Evolutionary conservation across 2,329 filamentous ascomycete genomes (phyloP).

Genomic region (Pseudomassariella vexata): DNA sequence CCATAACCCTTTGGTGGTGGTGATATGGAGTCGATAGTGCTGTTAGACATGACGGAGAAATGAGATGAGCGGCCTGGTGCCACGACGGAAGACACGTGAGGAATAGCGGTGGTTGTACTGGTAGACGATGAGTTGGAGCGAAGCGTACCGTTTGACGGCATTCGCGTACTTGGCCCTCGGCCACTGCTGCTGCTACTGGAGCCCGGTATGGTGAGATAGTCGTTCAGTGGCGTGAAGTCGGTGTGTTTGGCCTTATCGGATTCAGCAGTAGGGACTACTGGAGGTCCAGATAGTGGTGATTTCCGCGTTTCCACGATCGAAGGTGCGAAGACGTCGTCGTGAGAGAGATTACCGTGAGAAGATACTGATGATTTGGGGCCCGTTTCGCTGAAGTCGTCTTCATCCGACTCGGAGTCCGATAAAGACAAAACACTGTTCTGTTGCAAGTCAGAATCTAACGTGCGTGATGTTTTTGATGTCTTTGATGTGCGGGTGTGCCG

Average conservation of each 20-base stretch:
- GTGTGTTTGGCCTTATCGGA: slow-evolving; percentile 31
- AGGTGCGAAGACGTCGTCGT: slow-evolving; percentile 15
- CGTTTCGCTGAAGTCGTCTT: slow-evolving; percentile 31
- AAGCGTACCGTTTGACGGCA: slow-evolving; percentile 15
- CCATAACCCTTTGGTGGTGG: slow-evolving; percentile 21
- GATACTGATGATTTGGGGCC: slow-evolving; percentile 26
- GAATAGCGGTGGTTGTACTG: slow-evolving; percentile 13
- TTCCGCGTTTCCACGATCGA: slow-evolving; percentile 12
- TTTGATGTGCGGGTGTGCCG: slow-evolving; percentile 50
- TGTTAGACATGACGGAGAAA: slow-evolving; percentile 30
- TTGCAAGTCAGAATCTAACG: slow-evolving; percentile 45
- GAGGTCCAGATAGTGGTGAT: slow-evolving; percentile 11
- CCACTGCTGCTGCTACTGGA: slow-evolving; percentile 17
- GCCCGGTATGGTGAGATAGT: slow-evolving; percentile 36
- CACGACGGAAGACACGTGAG: slow-evolving; percentile 11
- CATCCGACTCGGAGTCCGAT: slow-evolving; percentile 51
- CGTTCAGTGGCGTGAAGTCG: slow-evolving; percentile 33
- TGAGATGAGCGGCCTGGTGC: slow-evolving; percentile 19
- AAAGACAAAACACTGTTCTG: slow-evolving; percentile 51
- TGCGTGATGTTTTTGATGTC: slow-evolving; percentile 46
- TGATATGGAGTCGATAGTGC: slow-evolving; percentile 27
- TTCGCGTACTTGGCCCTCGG: slow-evolving; percentile 12
- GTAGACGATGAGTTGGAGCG: slow-evolving; percentile 18
- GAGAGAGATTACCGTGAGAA: slow-evolving; percentile 20
- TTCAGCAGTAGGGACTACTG: slow-evolving; percentile 10